A percentile compares a stretch with the other conserved stretches of the same genome.
Evolutionary conservation across 2,329 filamentous ascomycete genomes (phyloP).

Genomic region (Pseudogymnoascus sp.): DNA sequence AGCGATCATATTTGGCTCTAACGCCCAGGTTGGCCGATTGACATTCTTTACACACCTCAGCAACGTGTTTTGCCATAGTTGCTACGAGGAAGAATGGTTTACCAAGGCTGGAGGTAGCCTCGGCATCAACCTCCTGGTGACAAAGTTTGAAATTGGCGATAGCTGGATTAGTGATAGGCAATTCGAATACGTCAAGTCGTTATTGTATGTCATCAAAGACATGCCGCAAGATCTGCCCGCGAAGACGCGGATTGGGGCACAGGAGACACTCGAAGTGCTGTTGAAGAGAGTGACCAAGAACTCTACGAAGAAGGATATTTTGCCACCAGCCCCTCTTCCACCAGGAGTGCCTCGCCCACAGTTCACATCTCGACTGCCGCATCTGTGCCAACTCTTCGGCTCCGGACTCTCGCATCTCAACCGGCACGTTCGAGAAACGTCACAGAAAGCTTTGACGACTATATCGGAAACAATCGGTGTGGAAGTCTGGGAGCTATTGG

Average conservation of each 20-base stretch:
- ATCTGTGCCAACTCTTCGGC: slow-evolving; percentile 77
- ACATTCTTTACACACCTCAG: slow-evolving; percentile 79
- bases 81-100: slow-evolving; percentile 98
- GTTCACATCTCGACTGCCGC: slow-evolving; percentile 57
- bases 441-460: slow-evolving; percentile 69
- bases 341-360: slow-evolving; percentile 49
- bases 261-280: slow-evolving; percentile 72
- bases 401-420: slow-evolving; percentile 93
- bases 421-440: slow-evolving; percentile 81
- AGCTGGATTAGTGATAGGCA: slow-evolving; percentile 75
- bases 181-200: slow-evolving; percentile 77
- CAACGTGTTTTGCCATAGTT: slow-evolving; percentile 83
- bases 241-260: slow-evolving; percentile 73
- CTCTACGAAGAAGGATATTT: slow-evolving; percentile 69
- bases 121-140: slow-evolving; percentile 81
- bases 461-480: slow-evolving; percentile 70
- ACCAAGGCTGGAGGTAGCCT: slow-evolving; percentile 88
- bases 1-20: slow-evolving; percentile 67
- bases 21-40: slow-evolving; percentile 62
- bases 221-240: slow-evolving; percentile 92
- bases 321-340: slow-evolving; percentile 38
- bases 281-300: slow-evolving; percentile 70
- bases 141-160: slow-evolving; percentile 75
- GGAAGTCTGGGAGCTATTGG: slow-evolving; percentile 79
- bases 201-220: slow-evolving; percentile 97